Evolutionary conservation across 345 rosid species (phyloP), one percentile per base, ranked within the genome.

Genomic region (Cardamine chenopodiifolia): DNA sequence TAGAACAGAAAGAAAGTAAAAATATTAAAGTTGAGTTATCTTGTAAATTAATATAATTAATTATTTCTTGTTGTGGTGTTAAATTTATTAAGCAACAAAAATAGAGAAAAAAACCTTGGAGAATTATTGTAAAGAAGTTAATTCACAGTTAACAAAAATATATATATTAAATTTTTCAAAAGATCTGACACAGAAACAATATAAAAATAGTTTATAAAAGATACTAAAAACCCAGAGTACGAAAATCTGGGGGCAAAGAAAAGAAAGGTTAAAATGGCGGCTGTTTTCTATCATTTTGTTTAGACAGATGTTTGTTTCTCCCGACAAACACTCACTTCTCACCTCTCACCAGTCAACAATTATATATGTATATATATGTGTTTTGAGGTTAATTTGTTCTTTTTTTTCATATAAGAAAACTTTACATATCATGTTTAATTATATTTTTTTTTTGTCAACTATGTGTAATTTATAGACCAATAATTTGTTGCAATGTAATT

Each of bases 261-360:
- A 25, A 29, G 4, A 67, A 25, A 67, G 8, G 26, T 68, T 32
- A 49, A 66, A 66, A 34, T 45, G 39, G 75, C 75, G 50, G 60
- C 49, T 44, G 10, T 44, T 42, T 42, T 42, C 47, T 42, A 42
- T 28, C 74, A 22, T 15, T 60, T 71, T 35, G 37, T 31, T 48
- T n/a, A 23, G 35, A 66, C 39, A 67, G 14, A 71, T 35, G 68
- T 60, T 28, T 61, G 39, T 52, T 60, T 59, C 49, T 60, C 59
- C 26, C 66, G 8, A 61, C 66, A 60, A 19, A 22, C 42, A 32
- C 28, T 35, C 66, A 61, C 52, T 8, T 28, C 62, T 57, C 8
- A 53, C 29, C 57, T 59, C 55, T 45, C 57, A 58, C 35, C 48
- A 22, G 35, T 45, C 74, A 31, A 20, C 57, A 35, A 12, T 4